Conservation (phyloP, 495 filamentous ascomycete genomes). For the Penicillium psychrofluorescens region DNA sequence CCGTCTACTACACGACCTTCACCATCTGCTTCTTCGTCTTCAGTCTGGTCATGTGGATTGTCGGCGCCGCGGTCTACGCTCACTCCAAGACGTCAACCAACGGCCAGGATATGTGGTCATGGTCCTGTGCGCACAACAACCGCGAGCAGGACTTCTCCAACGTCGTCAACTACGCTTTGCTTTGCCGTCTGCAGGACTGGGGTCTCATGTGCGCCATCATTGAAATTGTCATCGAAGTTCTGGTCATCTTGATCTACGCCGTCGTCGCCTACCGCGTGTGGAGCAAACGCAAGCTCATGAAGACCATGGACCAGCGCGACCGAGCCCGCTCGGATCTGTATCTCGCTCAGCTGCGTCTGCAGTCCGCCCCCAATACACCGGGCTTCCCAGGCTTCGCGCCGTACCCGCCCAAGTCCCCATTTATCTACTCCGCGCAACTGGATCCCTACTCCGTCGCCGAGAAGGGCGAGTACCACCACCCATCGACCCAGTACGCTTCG, state of each 20-base stretch:
- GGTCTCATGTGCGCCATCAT: slow-evolving; percentile 93
- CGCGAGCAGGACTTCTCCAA: slow-evolving; percentile 65
- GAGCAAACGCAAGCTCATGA: slow-evolving; percentile 87
- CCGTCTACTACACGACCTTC: slow-evolving; percentile 89
- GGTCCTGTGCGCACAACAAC: slow-evolving; percentile 86
- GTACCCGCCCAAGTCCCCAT: slow-evolving; percentile 44
- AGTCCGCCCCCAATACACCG: slow-evolving; percentile 92
- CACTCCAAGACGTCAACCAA: slow-evolving; percentile 61
- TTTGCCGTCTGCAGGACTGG: slow-evolving; percentile 98
- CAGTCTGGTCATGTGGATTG: slow-evolving; percentile 87
- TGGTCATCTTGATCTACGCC: slow-evolving; percentile 87
- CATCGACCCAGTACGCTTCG: slow-evolving; percentile 38
- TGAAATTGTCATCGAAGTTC: slow-evolving; percentile 86
- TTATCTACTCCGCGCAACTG: slow-evolving; percentile 20
- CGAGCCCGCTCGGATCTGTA: slow-evolving; percentile 89
- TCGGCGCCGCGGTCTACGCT: slow-evolving; percentile 79
- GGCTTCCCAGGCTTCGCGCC: slow-evolving; percentile 49
- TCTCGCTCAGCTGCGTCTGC: slow-evolving; percentile 84
- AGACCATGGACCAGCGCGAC: slow-evolving; percentile 94
- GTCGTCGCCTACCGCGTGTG: slow-evolving; percentile 94
- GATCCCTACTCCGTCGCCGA: slow-evolving; percentile 50
- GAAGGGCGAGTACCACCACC: slow-evolving; percentile 41
- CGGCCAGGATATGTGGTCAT: slow-evolving; percentile 91
- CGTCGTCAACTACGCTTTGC: slow-evolving; percentile 79
- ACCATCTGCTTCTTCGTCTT: slow-evolving; percentile 90